phyloP scores from a whole-genome alignment of 495 filamentous ascomycete genomes.

The Parathielavia appendiculata region DNA sequence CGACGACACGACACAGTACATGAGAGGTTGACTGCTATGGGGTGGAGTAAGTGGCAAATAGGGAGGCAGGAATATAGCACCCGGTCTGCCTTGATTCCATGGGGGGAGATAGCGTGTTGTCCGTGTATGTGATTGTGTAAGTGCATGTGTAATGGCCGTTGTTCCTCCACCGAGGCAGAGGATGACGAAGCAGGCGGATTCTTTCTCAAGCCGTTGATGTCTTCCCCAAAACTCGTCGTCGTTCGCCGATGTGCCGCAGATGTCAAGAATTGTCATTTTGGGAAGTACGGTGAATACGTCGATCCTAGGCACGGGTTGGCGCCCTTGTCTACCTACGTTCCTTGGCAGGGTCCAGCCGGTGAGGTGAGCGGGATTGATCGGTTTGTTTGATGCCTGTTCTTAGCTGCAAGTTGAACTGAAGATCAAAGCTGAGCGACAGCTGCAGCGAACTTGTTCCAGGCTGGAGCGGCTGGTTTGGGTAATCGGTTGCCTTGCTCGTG shows the following conservation, averaged over 20 bases:
- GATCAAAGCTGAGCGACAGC: background rate
- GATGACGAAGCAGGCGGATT: background rate
- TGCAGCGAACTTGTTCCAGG: slow-evolving; percentile 9
- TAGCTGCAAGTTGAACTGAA: background rate
- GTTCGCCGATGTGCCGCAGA: too few species aligned
- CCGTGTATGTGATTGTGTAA: too few species aligned
- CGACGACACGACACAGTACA: too few species aligned
- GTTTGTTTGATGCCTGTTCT: background rate
- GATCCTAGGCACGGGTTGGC: background rate
- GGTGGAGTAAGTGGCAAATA: background rate
- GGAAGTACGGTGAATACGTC: background rate
- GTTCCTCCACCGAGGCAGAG: background rate
- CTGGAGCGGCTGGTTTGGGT: background rate
- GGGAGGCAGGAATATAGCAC: too few species aligned
- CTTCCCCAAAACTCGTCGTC: too few species aligned
- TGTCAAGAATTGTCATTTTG: too few species aligned
- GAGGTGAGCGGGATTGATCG: background rate
- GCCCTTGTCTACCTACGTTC: background rate
- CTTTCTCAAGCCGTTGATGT: too few species aligned
- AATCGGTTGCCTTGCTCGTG: background rate
- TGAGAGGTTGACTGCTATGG: too few species aligned
- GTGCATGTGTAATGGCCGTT: background rate
- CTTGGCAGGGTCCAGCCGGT: background rate
- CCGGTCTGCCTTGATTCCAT: too few species aligned
- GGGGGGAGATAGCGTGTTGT: too few species aligned